Base-by-base conservation (phyloP, 2,329 filamentous ascomycete genomes). In the Bretziella fagacearum region DNA sequence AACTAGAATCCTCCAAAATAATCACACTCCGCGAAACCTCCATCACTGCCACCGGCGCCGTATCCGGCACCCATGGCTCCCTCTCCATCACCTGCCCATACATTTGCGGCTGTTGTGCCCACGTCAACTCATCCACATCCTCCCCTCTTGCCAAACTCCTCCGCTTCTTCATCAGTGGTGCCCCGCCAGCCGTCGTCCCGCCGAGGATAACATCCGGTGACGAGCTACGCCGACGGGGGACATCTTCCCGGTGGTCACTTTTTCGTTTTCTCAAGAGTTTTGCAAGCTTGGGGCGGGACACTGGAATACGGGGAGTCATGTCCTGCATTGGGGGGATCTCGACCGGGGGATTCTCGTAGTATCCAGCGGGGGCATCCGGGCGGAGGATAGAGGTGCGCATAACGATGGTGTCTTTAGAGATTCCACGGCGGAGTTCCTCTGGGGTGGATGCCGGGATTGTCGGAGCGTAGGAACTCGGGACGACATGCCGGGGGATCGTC, bases 1-100 rank as follows among this genome's bases (percentile, higher is more conserved):
- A 42, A 39, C 11, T 39, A 3, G 36, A 6, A 39, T 11, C 22
- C 15, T 18, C 40, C 26, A 30, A n/a, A n/a, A n/a, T n/a, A n/a
- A n/a, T 26, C 2, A 22, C 6, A 30, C 43, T 52, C 44, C 52
- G 49, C 17, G 50, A 49, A 37, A 55, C 52, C 37, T 56, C 53
- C 22, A 48, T 50, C 13, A 56, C 55, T 18, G 47, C 46, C 17
- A 45, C 39, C 23, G 37, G 37, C 13, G 29, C 27, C 29, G 33
- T 10, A 11, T 10, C 25, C n/a, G 15, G 5, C 27, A 8, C 25
- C 25, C 27, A 29, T 6, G 18, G 11, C 25, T 25, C 30, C 26
- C 25, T 5, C 15, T 17, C 27, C 40, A 18, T 26, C 36, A 18
- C 18, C 20, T 15, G 36, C 17, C 36, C 10, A 10, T 5, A 4